phyloP scores from a whole-genome alignment of 345 rosid species.

The Eucalyptus curtisii region DNA sequence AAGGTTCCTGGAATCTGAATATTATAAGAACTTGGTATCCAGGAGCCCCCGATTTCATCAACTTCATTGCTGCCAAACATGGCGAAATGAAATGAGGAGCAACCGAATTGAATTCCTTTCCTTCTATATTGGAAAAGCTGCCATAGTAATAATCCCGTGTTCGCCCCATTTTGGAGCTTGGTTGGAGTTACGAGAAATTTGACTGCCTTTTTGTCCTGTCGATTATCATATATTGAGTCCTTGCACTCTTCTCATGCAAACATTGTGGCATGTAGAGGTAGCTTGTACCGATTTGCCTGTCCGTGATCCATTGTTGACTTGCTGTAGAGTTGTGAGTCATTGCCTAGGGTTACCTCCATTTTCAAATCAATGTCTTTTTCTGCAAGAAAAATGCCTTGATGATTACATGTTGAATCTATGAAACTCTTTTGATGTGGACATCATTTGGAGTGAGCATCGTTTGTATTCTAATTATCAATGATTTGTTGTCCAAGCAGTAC shows the following conservation, averaged over 20 bases:
- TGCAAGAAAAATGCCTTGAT: neutral
- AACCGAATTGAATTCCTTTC: neutral
- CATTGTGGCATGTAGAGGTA: neutral
- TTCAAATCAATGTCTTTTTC: neutral
- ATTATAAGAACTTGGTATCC: neutral
- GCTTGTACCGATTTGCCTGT: neutral
- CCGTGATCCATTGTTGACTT: neutral
- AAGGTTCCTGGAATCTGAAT: neutral
- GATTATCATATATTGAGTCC: neutral
- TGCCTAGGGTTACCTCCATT: neutral
- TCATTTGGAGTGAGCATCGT: neutral
- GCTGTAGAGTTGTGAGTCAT: neutral
- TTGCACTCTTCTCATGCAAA: neutral
- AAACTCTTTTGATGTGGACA: neutral
- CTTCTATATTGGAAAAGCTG: neutral
- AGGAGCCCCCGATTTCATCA: neutral
- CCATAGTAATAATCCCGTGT: neutral
- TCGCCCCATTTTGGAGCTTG: neutral
- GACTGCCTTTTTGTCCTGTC: neutral
- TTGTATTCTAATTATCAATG: neutral
- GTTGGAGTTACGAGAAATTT: neutral
- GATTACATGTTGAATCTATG: neutral
- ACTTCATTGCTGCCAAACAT: neutral
- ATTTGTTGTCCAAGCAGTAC: neutral
- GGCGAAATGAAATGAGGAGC: neutral